Evolutionary conservation across 352 stramenopile species (phyloP).

Genomic region (Peronospora belbahrii): DNA sequence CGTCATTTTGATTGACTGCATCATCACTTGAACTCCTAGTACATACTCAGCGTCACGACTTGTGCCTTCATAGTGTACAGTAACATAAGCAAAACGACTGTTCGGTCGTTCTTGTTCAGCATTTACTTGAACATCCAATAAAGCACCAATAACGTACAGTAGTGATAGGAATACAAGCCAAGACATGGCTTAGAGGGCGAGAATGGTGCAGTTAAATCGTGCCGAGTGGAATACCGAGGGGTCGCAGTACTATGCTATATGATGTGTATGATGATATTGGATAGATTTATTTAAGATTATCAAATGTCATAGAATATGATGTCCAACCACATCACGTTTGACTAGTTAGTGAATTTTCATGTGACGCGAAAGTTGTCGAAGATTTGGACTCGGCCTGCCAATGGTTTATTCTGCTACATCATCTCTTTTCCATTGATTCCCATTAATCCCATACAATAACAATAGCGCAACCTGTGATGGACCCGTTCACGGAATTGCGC

Average conservation of each 20-base stretch:
- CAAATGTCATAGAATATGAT: no score
- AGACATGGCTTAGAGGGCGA: no score
- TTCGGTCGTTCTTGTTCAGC: constrained; percentile 16
- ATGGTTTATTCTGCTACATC: constrained; percentile 27
- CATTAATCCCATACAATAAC: constrained; percentile 8
- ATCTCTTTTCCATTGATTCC: constrained; percentile 39
- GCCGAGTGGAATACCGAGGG: no score
- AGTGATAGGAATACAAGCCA: constrained; percentile 26
- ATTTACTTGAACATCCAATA: constrained; percentile 7
- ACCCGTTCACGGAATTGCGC: constrained; percentile 74
- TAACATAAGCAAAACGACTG: constrained; percentile 80
- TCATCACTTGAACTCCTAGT: constrained; percentile 73
- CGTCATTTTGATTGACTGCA: constrained; percentile 83
- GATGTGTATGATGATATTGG: no score
- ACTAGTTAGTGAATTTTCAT: no score
- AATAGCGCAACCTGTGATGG: constrained; percentile 29
- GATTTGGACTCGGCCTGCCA: constrained; percentile 7
- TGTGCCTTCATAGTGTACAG: constrained; percentile 82
- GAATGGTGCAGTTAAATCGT: no score
- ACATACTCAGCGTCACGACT: constrained; percentile 80
- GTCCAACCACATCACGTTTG: no score
- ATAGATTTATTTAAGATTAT: no score
- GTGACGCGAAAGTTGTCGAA: neutral
- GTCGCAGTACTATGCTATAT: no score
- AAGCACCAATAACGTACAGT: constrained; percentile 6